A percentile compares a stretch with the other conserved stretches of the same genome.
Evolutionary conservation across 208 protist genomes (phyloP).

Genomic region (Crithidia bombi): DNA sequence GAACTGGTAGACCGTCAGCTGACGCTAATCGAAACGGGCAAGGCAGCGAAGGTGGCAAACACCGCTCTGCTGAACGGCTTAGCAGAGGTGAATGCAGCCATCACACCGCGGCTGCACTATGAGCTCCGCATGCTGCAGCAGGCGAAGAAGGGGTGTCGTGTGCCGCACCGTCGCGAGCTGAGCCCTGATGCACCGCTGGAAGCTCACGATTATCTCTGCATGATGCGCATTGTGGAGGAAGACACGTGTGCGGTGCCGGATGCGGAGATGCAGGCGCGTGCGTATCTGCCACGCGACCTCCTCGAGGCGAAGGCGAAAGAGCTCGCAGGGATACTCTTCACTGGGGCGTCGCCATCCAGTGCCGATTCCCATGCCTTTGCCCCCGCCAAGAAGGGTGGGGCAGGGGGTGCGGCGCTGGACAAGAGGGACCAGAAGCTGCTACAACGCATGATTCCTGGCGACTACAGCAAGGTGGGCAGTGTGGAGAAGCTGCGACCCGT

Average conservation of each 20-base stretch:
- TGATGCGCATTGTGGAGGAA: conserved; percentile 91
- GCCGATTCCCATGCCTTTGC: neutral
- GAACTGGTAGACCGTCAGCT: conserved; percentile 83
- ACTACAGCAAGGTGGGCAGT: conserved; percentile 75
- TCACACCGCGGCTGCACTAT: conserved; percentile 56
- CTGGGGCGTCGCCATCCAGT: neutral
- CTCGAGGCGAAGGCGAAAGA: conserved; percentile 60
- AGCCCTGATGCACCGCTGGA: conserved; percentile 70
- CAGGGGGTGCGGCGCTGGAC: conserved; percentile 35
- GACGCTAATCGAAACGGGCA: conserved; percentile 80
- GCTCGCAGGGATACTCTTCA: conserved; percentile 56
- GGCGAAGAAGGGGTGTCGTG: conserved; percentile 57
- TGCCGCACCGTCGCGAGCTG: conserved; percentile 76
- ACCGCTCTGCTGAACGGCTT: conserved; percentile 63
- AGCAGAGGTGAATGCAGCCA: conserved; percentile 50
- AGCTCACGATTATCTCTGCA: conserved; percentile 81
- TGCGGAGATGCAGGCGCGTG: conserved; percentile 77
- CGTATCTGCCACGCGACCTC: conserved; percentile 69
- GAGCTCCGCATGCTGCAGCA: conserved; percentile 63
- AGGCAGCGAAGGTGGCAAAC: conserved; percentile 64
- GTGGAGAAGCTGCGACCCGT: conserved; percentile 83
- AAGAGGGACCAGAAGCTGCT: conserved; percentile 85
- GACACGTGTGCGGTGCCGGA: conserved; percentile 60
- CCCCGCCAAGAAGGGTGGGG: conserved; percentile 8
- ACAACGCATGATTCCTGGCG: conserved; percentile 67